A percentile compares a stretch with the other conserved stretches of the same genome.
phyloP scores from a whole-genome alignment of 345 rosid species.

The Chamaenerion angustifolium region DNA sequence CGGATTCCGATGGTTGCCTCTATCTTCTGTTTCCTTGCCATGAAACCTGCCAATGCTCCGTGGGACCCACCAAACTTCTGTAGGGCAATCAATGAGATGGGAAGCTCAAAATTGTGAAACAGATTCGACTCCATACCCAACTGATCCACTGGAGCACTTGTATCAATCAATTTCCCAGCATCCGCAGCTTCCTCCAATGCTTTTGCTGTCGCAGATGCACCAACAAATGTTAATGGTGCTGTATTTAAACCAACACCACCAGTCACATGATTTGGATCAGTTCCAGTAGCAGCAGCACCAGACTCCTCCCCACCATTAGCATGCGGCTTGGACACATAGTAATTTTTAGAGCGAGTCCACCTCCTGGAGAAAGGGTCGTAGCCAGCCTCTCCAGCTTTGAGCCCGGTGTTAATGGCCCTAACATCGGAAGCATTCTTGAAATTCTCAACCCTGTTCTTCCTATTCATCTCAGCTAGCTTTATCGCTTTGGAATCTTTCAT shows the following conservation, averaged over 20 bases:
- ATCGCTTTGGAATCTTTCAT: slow-evolving; percentile 62
- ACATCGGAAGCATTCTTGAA: slow-evolving; percentile 82
- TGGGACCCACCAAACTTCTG: slow-evolving; percentile 68
- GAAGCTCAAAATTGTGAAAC: slow-evolving; percentile 73
- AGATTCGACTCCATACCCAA: slow-evolving; percentile 57
- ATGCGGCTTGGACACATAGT: slow-evolving; percentile 45
- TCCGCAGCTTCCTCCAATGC: slow-evolving; percentile 94
- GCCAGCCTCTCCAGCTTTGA: slow-evolving; percentile 96
- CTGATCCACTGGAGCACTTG: slow-evolving; percentile 73
- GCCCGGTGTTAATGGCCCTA: slow-evolving; percentile 36
- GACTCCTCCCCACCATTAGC: slow-evolving; percentile 13
- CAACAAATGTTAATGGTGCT: slow-evolving; percentile 19
- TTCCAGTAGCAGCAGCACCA: slow-evolving; percentile 19
- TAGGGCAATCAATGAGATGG: slow-evolving; percentile 47
- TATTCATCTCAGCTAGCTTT: slow-evolving; percentile 89
- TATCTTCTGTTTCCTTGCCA: slow-evolving; percentile 79
- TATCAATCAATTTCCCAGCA: slow-evolving; percentile 89
- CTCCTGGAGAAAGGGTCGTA: slow-evolving; percentile 98
- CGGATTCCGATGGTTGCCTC: slow-evolving; percentile 80
- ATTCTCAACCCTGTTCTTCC: slow-evolving; percentile 87
- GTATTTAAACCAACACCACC: slow-evolving; percentile 16
- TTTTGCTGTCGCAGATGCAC: slow-evolving; percentile 56
- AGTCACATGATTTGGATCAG: slow-evolving; percentile 12
- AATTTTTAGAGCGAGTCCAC: slow-evolving; percentile 94
- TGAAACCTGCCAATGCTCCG: slow-evolving; percentile 77